Evolutionary conservation across 768 basidiomycete genomes (phyloP).

Genomic region (Strobilomyces dryophilus): DNA sequence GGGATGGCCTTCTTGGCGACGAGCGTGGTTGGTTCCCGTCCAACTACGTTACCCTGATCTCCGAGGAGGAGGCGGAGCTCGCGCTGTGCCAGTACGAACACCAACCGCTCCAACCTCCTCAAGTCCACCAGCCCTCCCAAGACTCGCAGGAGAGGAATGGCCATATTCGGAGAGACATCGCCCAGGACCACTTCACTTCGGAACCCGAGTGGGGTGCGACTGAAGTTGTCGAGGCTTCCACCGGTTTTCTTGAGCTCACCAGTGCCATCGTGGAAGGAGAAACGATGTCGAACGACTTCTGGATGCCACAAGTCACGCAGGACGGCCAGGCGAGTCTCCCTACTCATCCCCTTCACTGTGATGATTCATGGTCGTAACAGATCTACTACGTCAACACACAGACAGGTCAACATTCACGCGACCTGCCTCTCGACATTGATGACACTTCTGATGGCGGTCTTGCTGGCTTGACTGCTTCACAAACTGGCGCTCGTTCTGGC

Average conservation of each 20-base stretch:
- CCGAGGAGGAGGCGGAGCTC: slow-evolving; percentile 76
- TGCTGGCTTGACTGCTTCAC: slow-evolving; percentile 50
- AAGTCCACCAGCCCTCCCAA: slow-evolving; percentile 11
- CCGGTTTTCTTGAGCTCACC: slow-evolving; percentile 32
- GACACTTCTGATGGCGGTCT: slow-evolving; percentile 62
- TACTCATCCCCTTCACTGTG: not conserved
- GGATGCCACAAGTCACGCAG: slow-evolving; percentile 82
- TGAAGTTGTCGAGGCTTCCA: slow-evolving; percentile 33
- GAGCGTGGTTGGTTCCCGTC: slow-evolving; percentile 97
- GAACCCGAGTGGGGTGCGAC: slow-evolving; percentile 46
- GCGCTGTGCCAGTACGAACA: slow-evolving; percentile 40
- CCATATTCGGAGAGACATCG: slow-evolving; percentile 11
- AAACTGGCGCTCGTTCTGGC: slow-evolving; percentile 52
- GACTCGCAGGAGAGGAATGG: slow-evolving; percentile 11
- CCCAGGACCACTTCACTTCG: slow-evolving; percentile 27
- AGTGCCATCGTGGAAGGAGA: slow-evolving; percentile 25
- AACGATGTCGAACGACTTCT: slow-evolving; percentile 67
- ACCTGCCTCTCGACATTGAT: slow-evolving; percentile 75
- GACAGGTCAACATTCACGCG: slow-evolving; percentile 76
- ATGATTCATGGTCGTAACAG: slow-evolving; percentile 36
- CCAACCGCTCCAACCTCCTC: slow-evolving; percentile 10
- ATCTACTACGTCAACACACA: slow-evolving; percentile 94
- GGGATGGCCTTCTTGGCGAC: slow-evolving; percentile 90
- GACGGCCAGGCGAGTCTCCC: slow-evolving; percentile 69
- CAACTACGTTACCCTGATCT: slow-evolving; percentile 83